Conservation (phyloP, 768 basidiomycete genomes). For the Collybia sp. region DNA sequence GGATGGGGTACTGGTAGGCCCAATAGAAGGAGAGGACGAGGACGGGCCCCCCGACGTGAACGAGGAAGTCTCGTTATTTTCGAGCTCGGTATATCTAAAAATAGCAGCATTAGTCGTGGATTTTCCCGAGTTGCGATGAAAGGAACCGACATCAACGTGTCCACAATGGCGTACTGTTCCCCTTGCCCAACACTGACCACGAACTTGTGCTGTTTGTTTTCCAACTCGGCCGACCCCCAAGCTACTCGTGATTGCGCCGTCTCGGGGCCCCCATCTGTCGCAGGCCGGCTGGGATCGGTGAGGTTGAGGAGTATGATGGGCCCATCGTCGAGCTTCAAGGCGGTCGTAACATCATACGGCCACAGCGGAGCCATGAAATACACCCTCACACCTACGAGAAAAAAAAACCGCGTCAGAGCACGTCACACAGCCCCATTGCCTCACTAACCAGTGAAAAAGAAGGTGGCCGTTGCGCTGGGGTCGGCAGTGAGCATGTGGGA, state of each 20-base stretch:
- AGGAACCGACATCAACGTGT: too few relatives aligned
- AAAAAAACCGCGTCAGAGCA: background rate
- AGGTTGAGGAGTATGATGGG: background rate
- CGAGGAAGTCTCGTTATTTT: too few relatives aligned
- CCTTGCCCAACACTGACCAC: background rate
- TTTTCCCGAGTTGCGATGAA: too few relatives aligned
- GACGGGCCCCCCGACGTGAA: too few relatives aligned
- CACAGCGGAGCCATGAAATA: background rate
- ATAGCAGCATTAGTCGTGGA: too few relatives aligned
- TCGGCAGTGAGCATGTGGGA: background rate
- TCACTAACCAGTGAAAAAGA: background rate
- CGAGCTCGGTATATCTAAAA: too few relatives aligned
- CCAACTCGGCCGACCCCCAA: background rate
- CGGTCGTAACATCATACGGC: background rate
- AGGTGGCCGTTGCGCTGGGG: background rate
- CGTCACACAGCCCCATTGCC: background rate
- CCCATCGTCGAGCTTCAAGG: background rate
- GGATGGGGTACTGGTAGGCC: too few relatives aligned
- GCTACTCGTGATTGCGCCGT: background rate
- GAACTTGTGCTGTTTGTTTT: background rate
- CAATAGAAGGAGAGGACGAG: too few relatives aligned
- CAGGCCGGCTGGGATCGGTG: background rate
- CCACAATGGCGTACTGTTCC: too few relatives aligned
- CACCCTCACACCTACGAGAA: background rate
- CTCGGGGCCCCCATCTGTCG: background rate